These are phyloP conservation scores for Pleurotus djamor DNA, from an alignment of 768 basidiomycete species.

Conservation along the genomic window DNA sequence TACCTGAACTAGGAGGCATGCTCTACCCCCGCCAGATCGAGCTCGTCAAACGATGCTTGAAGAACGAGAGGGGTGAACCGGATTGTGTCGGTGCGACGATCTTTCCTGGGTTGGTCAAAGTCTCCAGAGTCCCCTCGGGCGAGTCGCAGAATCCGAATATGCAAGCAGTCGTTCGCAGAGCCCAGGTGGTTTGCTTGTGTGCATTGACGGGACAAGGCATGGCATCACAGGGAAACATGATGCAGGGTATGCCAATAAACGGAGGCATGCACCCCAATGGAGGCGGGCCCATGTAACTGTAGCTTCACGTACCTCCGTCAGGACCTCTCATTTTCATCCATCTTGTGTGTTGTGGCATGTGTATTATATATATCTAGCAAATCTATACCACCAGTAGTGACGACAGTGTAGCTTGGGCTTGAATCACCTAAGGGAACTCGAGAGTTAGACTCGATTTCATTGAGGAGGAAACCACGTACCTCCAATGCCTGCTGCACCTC, in stretches of 20 bases:
- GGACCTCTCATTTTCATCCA: conserved; percentile 7
- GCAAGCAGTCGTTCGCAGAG: conserved; percentile 77
- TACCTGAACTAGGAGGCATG: conserved; percentile 75
- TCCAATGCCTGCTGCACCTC: conserved; percentile 93
- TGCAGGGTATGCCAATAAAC: background rate
- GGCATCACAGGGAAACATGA: conserved; percentile 11
- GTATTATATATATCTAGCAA: conserved; percentile 16
- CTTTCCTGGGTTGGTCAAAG: conserved; percentile 87
- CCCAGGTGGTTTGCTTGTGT: conserved; percentile 87
- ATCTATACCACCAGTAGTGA: conserved; percentile 73
- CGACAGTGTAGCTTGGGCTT: conserved; percentile 80
- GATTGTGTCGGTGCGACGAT: conserved; percentile 80
- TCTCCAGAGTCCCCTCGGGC: conserved; percentile 44
- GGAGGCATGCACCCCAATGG: background rate
- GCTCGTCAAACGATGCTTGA: conserved; percentile 78
- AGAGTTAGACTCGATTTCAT: conserved; percentile 10
- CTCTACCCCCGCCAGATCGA: conserved; percentile 82
- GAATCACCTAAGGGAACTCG: conserved; percentile 56
- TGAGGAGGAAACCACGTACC: conserved; percentile 35
- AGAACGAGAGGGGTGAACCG: conserved; percentile 67
- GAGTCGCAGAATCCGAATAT: conserved; percentile 42
- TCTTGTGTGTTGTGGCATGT: conserved; percentile 17
- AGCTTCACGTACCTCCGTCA: background rate
- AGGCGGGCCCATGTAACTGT: background rate
- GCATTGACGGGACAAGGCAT: conserved; percentile 46